phyloP scores from a whole-genome alignment of 1,284 basidiomycete genomes.

The Malassezia yamatoensis region DNA sequence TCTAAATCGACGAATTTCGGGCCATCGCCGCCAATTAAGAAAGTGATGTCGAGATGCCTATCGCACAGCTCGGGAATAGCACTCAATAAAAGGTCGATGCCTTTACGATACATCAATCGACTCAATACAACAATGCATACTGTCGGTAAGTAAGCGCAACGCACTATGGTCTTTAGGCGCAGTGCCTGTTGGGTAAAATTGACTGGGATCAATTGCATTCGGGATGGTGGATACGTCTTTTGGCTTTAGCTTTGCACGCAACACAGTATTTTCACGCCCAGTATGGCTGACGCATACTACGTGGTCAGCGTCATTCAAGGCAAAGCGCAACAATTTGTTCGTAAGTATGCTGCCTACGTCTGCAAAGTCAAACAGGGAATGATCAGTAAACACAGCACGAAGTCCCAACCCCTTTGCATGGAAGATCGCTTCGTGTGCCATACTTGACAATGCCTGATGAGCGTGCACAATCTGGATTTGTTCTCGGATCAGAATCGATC shows the following conservation, averaged over 20 bases:
- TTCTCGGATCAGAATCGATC: conserved; percentile 78
- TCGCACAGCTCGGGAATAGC: conserved; percentile 81
- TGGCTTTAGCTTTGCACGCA: conserved; percentile 59
- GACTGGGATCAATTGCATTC: conserved; percentile 78
- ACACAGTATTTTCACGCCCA: conserved; percentile 80
- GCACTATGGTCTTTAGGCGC: conserved; percentile 9
- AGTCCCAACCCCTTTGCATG: conserved; percentile 58
- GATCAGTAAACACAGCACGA: conserved; percentile 88
- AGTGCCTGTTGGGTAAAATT: conserved; percentile 61
- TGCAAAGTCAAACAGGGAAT: conserved; percentile 88
- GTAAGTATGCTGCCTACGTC: conserved; percentile 92
- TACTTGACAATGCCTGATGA: conserved; percentile 76
- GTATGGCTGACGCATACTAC: conserved; percentile 97
- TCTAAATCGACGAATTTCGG: conserved; percentile 89
- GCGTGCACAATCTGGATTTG: conserved; percentile 78
- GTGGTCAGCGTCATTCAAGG: conserved; percentile 78
- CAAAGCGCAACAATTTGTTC: conserved; percentile 82
- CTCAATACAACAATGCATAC: conserved; percentile 71
- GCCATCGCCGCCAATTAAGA: conserved; percentile 81
- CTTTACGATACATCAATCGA: conserved; percentile 90
- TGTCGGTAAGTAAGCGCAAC: background rate
- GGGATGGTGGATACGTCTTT: conserved; percentile 58
- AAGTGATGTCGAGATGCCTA: conserved; percentile 70
- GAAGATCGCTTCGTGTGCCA: conserved; percentile 84
- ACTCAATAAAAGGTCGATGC: conserved; percentile 85